phyloP scores from a whole-genome alignment of 2,329 filamentous ascomycete species.

The Penicillium vulpinum region DNA sequence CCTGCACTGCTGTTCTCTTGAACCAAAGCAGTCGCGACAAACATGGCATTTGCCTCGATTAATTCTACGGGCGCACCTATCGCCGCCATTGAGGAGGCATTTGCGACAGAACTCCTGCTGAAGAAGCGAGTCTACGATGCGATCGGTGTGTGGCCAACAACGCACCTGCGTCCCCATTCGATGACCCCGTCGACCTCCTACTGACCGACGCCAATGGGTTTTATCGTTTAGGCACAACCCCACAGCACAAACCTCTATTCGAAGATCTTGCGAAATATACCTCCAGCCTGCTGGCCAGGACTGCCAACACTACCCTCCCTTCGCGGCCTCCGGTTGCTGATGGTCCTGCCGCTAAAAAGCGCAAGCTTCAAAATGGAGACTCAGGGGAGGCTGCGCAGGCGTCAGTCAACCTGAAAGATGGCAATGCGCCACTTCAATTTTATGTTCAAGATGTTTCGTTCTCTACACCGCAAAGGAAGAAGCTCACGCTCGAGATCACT shows the following conservation, averaged over 20 bases:
- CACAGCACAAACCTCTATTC: slow-evolving; percentile 45
- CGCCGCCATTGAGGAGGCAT: slow-evolving; percentile 42
- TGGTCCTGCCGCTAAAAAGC: slow-evolving; percentile 49
- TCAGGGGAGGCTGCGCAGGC: slow-evolving; percentile 29
- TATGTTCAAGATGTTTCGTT: slow-evolving; percentile 60
- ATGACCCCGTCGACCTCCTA: slow-evolving; percentile 7
- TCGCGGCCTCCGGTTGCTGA: slow-evolving; percentile 28
- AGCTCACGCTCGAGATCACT: slow-evolving; percentile 61
- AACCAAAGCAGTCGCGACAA: slow-evolving; percentile 22
- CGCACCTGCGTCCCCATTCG: slow-evolving; percentile 9
- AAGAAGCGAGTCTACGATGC: slow-evolving; percentile 46
- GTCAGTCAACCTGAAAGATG: slow-evolving; percentile 33
- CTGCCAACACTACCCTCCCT: slow-evolving; percentile 26
- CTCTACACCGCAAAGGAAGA: slow-evolving; percentile 63
- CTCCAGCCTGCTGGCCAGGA: slow-evolving; percentile 38
- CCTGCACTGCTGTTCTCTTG: slow-evolving; percentile 14
- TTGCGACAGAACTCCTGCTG: slow-evolving; percentile 40
- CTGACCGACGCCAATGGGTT: slow-evolving; percentile 15
- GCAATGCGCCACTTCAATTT: slow-evolving; percentile 41
- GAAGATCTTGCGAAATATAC: slow-evolving; percentile 53
- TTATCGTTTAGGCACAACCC: slow-evolving; percentile 33
- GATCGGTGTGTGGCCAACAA: slow-evolving; percentile 38
- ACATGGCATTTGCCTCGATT: slow-evolving; percentile 43
- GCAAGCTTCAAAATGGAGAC: slow-evolving; percentile 49
- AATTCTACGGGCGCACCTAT: slow-evolving; percentile 28